These are phyloP conservation scores for Schizophyllum amplum DNA, from an alignment of 1,284 basidiomycete species.

Conservation along the genomic window DNA sequence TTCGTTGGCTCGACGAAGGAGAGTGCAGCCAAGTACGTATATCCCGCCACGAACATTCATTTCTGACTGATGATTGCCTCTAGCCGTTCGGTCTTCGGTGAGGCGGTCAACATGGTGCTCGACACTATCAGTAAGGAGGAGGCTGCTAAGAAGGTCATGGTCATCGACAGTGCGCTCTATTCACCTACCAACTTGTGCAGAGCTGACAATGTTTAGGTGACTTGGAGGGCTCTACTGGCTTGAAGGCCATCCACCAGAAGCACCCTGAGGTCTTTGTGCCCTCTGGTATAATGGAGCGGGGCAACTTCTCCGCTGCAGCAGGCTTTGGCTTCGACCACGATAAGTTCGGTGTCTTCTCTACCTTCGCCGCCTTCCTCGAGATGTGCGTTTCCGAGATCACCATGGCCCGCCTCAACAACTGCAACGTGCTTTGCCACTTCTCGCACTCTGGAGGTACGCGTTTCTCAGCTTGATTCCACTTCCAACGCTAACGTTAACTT, in stretches of 20 bases:
- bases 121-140: slow-evolving; percentile 70
- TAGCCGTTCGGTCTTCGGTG: slow-evolving; percentile 76
- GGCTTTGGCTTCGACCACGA: slow-evolving; percentile 74
- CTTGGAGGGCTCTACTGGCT: slow-evolving; percentile 78
- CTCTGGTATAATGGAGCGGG: slow-evolving; percentile 79
- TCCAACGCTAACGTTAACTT: too few species aligned
- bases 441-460: slow-evolving; percentile 72
- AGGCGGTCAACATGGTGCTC: slow-evolving; percentile 71
- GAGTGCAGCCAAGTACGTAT: slow-evolving; percentile 38
- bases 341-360: slow-evolving; percentile 78
- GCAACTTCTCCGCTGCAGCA: slow-evolving; percentile 78
- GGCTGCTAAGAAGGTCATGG: slow-evolving; percentile 72
- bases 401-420: slow-evolving; percentile 83
- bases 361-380: slow-evolving; percentile 84
- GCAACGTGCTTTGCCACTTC: slow-evolving; percentile 82
- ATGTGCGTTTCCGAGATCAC: slow-evolving; percentile 83
- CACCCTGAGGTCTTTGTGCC: slow-evolving; percentile 81
- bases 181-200: neutral
- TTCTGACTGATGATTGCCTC: neutral
- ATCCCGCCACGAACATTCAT: neutral
- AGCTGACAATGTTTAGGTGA: slow-evolving; percentile 40
- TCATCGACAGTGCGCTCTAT: slow-evolving; percentile 63
- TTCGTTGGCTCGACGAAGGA: slow-evolving; percentile 67
- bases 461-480: neutral
- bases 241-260: slow-evolving; percentile 80